phyloP scores from a whole-genome alignment of 1,284 basidiomycete genomes.

The Microbotryum lychnidis-dioicae region DNA sequence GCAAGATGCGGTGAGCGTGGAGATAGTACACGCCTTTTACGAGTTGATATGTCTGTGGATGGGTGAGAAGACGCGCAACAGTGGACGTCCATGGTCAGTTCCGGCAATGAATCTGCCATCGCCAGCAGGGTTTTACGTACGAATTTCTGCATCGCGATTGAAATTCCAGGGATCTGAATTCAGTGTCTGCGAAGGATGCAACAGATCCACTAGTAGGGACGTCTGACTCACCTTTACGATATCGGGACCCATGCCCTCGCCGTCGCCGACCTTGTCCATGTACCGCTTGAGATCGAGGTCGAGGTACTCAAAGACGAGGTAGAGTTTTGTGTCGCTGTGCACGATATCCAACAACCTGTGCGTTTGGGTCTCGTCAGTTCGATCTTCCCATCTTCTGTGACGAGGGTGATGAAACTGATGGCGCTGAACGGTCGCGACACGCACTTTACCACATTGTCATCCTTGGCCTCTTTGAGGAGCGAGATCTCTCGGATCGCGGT shows the following conservation, averaged over 20 bases:
- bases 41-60: constrained; percentile 59
- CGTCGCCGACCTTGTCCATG: constrained; percentile 57
- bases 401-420: background rate
- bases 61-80: background rate
- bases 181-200: background rate
- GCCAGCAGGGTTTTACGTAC: constrained; percentile 3
- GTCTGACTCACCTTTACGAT: constrained; percentile 68
- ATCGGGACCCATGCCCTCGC: constrained; percentile 56
- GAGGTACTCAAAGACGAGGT: constrained; percentile 91
- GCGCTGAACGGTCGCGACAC: background rate
- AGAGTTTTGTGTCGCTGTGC: constrained; percentile 91
- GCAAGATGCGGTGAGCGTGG: constrained; percentile 91
- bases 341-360: constrained; percentile 88
- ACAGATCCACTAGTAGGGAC: background rate
- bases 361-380: background rate
- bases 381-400: too few relatives aligned
- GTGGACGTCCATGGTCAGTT: too few relatives aligned
- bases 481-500: constrained; percentile 98
- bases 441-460: constrained; percentile 85
- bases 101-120: too few relatives aligned
- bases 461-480: constrained; percentile 88
- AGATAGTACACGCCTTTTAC: constrained; percentile 85
- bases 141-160: constrained; percentile 60
- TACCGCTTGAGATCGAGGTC: constrained; percentile 92
- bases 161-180: background rate